Evolutionary conservation across 164 flowering plant species (phyloP), one percentile per base, ranked within the genome.

Genomic region (Nymphaea thermarum): DNA sequence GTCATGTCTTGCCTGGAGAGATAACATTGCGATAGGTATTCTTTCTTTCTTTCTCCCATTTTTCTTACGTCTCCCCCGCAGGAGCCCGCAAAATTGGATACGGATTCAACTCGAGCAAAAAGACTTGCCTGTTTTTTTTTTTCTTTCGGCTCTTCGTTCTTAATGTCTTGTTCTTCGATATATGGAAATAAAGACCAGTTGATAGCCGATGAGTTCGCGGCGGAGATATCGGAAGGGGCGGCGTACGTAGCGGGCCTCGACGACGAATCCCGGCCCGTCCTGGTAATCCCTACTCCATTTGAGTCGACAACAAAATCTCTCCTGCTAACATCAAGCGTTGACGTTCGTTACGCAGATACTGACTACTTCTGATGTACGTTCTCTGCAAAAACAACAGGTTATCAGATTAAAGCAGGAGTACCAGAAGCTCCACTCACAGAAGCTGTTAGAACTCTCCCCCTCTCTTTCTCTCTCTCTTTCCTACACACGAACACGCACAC

Each of bases 361-460:
- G 11, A 6, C 7, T 47, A 2, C 55, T 2, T 14, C 12, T 7
- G 14, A 51, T 51, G 5, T 8, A 51, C 8, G 12, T 15, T 8
- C 14, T 51, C 57, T 25, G 36, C 36, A 25, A 51, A 51, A 51
- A 8, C 14, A 10, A 15, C 57, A 95, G 99, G 82, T 95, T 78
- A 85, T 95, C 66, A 84, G 99, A 66, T 82, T 95, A 47, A 95
- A 91, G 79, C 99, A 95, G 71, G 99, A 95, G 64, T 90, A 90
- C 70, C 99, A 88, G 72, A 95, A 95, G 74, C 85, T 90, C 67
- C 94, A 85, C 71, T 83, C 98, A 0, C 99, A 90, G 71, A 95
- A 90, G 81, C 70, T 79, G 99, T 95, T 71, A 90, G 96, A 10
- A 5, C 14, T 17, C 42, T 62, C 4, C 4, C 42, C 18, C n/a